Conservation (phyloP, 805 yeast species). For the Metschnikowia arizonensis region DNA sequence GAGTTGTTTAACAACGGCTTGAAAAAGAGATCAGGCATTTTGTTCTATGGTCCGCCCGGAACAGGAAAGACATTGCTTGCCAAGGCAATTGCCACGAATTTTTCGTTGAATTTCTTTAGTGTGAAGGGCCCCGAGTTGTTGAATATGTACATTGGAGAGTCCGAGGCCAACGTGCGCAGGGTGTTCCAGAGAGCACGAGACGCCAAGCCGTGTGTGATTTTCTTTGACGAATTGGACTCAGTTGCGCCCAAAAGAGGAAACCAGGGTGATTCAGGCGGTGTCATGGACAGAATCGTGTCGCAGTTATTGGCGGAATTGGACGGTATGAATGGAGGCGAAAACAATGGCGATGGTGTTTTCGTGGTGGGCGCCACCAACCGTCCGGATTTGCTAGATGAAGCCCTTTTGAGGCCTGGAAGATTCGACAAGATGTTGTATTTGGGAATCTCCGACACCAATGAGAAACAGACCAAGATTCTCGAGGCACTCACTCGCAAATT, state of each 20-base stretch:
- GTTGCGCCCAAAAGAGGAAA: constrained; percentile 98
- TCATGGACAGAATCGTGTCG: constrained; percentile 97
- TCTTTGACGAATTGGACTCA: constrained; percentile 95
- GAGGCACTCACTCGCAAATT: constrained; percentile 88
- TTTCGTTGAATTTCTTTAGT: constrained; percentile 88
- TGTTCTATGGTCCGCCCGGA: constrained; percentile 98
- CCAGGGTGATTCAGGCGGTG: constrained; percentile 98
- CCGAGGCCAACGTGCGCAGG: constrained; percentile 93
- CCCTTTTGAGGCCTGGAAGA: constrained; percentile 87
- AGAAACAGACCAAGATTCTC: constrained; percentile 79
- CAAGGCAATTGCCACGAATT: constrained; percentile 94
- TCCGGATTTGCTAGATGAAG: constrained; percentile 93
- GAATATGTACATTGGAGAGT: constrained; percentile 98
- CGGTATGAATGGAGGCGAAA: constrained; percentile 77
- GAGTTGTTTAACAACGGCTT: constrained; percentile 83
- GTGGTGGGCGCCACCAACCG: constrained; percentile 99
- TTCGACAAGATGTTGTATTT: constrained; percentile 92
- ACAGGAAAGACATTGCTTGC: constrained; percentile 96
- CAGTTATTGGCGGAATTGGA: constrained; percentile 92
- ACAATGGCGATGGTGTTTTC: constrained; percentile 74
- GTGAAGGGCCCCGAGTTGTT: constrained; percentile 96
- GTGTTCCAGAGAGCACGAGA: constrained; percentile 94
- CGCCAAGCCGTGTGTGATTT: constrained; percentile 95
- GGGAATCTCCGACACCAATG: constrained; percentile 89
- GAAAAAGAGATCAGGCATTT: constrained; percentile 88